phyloP scores from a whole-genome alignment of 192 early-diverging fungal genomes.

The Cetraspora pellucida region DNA sequence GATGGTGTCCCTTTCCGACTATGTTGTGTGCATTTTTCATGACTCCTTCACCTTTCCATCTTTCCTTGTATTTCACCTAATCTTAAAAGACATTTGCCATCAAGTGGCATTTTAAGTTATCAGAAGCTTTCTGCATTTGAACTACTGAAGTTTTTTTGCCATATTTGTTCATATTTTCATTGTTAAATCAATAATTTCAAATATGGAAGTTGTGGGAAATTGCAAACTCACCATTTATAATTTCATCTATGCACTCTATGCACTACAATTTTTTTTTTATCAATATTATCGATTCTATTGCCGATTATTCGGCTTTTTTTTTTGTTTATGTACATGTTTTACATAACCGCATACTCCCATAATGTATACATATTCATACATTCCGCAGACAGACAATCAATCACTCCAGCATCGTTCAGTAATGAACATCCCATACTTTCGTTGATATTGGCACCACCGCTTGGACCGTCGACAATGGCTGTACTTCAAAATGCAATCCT shows the following conservation, averaged over 20 bases:
- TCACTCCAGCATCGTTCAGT: slow-evolving; percentile 21
- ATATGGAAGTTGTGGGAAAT: slow-evolving; percentile 29
- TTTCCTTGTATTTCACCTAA: slow-evolving; percentile 12
- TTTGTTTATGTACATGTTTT: slow-evolving; percentile 6
- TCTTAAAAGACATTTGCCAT: slow-evolving; percentile 11
- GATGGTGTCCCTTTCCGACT: neutral
- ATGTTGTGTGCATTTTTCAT: slow-evolving; percentile 18
- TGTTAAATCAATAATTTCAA: neutral
- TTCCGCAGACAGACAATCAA: slow-evolving; percentile 20
- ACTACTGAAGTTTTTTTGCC: neutral
- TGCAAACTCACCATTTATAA: slow-evolving; percentile 29
- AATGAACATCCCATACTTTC: slow-evolving; percentile 23
- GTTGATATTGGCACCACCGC: slow-evolving; percentile 21
- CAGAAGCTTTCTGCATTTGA: slow-evolving; percentile 13
- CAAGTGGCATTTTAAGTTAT: slow-evolving; percentile 14
- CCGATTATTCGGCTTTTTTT: neutral
- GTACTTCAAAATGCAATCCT: neutral
- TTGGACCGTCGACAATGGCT: slow-evolving; percentile 27
- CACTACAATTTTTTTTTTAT: slow-evolving; percentile 32
- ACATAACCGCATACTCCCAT: neutral
- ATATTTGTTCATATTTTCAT: neutral
- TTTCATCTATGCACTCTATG: slow-evolving; percentile 40
- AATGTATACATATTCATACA: slow-evolving; percentile 3
- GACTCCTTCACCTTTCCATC: slow-evolving; percentile 11
- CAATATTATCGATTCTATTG: slow-evolving; percentile 13